These are phyloP conservation scores for Acer negundo DNA, from an alignment of 345 rosid genomes.

Conservation along the genomic window DNA sequence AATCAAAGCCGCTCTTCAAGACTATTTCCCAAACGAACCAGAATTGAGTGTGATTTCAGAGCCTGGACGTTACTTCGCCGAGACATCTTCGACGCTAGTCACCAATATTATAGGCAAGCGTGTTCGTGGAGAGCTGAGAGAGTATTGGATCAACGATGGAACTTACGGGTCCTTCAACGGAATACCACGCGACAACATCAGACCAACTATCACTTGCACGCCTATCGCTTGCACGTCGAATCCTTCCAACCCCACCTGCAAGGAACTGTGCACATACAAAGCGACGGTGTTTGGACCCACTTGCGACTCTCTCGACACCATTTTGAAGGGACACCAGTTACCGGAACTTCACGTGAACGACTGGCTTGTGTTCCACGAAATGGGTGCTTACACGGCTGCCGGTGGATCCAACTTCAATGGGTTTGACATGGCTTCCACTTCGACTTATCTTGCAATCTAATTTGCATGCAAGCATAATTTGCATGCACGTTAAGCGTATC, in stretches of 20 bases:
- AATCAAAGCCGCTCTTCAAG: too few relatives aligned
- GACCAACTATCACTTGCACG: conserved; percentile 21
- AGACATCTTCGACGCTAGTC: conserved; percentile 30
- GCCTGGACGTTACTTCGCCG: conserved; percentile 35
- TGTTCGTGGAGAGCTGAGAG: conserved; percentile 26
- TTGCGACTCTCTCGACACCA: conserved; percentile 12
- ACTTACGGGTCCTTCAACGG: conserved; percentile 30
- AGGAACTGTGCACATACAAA: too few relatives aligned
- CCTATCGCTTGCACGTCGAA: conserved; percentile 22
- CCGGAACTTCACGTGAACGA: too few relatives aligned
- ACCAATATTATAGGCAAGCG: conserved; percentile 35
- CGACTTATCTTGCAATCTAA: too few relatives aligned
- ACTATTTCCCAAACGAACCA: neutral
- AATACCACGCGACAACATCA: conserved; percentile 7
- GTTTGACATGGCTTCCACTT: too few relatives aligned
- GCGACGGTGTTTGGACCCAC: conserved; percentile 37
- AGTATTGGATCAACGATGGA: conserved; percentile 43
- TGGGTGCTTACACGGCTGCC: too few relatives aligned
- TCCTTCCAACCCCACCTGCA: too few relatives aligned
- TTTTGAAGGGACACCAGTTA: too few relatives aligned
- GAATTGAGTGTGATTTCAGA: conserved; percentile 24
- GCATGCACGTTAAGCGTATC: too few relatives aligned
- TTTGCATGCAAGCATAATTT: too few relatives aligned
- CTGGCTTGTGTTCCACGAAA: too few relatives aligned
- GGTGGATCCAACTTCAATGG: too few relatives aligned